These are phyloP conservation scores for Syzygium grande DNA, from an alignment of 345 rosid genomes.

Conservation along the genomic window DNA sequence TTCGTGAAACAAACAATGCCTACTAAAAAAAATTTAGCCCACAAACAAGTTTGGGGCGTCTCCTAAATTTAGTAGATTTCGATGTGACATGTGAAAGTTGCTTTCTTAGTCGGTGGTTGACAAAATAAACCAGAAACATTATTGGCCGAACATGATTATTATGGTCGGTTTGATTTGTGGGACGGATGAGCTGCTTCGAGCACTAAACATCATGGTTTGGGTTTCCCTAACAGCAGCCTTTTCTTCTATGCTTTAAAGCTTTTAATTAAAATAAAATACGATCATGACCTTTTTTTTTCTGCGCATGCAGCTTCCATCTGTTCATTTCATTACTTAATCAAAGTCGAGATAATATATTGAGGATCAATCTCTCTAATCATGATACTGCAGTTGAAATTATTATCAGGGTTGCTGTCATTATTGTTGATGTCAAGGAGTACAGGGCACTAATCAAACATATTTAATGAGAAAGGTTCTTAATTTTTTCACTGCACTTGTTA, in stretches of 20 bases:
- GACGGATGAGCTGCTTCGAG: not conserved
- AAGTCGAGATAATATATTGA: not conserved
- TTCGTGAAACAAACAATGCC: accelerated
- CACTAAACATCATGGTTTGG: not conserved
- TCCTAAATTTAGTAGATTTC: not conserved
- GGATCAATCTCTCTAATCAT: not conserved
- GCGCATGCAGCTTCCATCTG: not conserved
- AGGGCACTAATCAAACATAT: not conserved
- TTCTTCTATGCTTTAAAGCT: not conserved
- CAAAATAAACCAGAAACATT: not conserved
- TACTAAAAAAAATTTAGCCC: not conserved
- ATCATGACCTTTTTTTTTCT: not conserved
- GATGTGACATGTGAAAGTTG: not conserved
- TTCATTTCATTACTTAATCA: not conserved
- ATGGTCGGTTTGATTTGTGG: not conserved
- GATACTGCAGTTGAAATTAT: not conserved
- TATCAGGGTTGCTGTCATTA: not conserved
- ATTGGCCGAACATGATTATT: not conserved
- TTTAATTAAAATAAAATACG: not conserved
- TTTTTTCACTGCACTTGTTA: not conserved
- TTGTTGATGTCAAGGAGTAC: not conserved
- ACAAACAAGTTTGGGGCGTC: not conserved
- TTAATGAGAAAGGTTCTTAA: not conserved
- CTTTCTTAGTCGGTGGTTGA: not conserved
- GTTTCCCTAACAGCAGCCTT: not conserved